Evolutionary conservation across 495 filamentous ascomycete genomes (phyloP).

Genomic region (Podospora appendiculata): DNA sequence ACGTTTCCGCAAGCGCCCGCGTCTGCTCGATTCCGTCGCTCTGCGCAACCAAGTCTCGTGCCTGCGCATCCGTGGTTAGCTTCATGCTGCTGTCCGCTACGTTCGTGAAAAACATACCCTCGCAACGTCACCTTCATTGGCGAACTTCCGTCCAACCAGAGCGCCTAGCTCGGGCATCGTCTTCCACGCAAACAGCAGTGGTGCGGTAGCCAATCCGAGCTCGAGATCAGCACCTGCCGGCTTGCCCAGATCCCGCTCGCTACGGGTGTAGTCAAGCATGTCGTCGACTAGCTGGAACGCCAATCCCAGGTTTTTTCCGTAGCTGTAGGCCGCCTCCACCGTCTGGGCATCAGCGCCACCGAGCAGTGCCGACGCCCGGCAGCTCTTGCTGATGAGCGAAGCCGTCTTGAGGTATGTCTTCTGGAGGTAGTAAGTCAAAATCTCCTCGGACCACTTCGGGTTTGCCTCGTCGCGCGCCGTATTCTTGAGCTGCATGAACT

Average conservation of each 20-base stretch:
- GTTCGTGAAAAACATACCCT: slow-evolving; percentile 46
- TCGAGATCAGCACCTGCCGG: slow-evolving; percentile 91
- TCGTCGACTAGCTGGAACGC: slow-evolving; percentile 99
- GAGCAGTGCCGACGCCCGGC: slow-evolving; percentile 80
- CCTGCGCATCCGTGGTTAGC: slow-evolving; percentile 41
- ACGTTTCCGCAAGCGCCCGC: slow-evolving; percentile 78
- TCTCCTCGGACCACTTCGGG: slow-evolving; percentile 76
- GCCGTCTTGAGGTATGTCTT: slow-evolving; percentile 98
- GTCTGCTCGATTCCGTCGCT: slow-evolving; percentile 90
- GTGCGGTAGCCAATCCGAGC: slow-evolving; percentile 91
- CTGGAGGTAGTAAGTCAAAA: slow-evolving; percentile 89
- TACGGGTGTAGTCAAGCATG: slow-evolving; percentile 93
- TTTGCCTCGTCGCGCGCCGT: slow-evolving; percentile 78
- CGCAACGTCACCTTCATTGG: slow-evolving; percentile 71
- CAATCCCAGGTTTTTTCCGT: slow-evolving; percentile 85
- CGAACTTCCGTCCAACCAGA: slow-evolving; percentile 88
- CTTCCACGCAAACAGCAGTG: slow-evolving; percentile 94
- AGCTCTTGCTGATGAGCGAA: slow-evolving; percentile 90
- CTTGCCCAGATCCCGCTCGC: slow-evolving; percentile 78
- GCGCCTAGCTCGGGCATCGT: slow-evolving; percentile 74
- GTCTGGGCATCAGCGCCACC: slow-evolving; percentile 69
- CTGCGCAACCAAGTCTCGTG: slow-evolving; percentile 69
- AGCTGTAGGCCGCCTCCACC: slow-evolving; percentile 83
- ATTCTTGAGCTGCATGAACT: slow-evolving; percentile 99
- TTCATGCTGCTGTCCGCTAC: not conserved